A percentile compares a stretch with the other conserved stretches of the same genome.
These are phyloP conservation scores for Ilyonectria destructans DNA, from an alignment of 2,329 filamentous ascomycete genomes.

Conservation along the genomic window DNA sequence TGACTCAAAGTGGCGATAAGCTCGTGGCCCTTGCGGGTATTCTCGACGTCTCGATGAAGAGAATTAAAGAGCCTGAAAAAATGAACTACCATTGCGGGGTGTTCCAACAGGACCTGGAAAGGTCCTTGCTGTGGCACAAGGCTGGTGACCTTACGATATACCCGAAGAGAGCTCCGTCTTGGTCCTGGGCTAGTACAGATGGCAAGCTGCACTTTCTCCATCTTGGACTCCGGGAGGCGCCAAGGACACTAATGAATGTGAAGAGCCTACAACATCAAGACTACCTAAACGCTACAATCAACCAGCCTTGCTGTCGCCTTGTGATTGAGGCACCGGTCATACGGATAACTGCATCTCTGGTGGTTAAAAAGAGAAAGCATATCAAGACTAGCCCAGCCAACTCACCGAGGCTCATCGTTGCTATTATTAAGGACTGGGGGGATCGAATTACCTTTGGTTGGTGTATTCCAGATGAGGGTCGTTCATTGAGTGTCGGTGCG, in stretches of 20 bases:
- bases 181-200: slow-evolving; percentile 5
- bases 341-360: background rate
- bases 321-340: background rate
- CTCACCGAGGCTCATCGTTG: background rate
- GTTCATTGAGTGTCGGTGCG: background rate
- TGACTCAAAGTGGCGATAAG: background rate
- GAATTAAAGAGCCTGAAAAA: background rate
- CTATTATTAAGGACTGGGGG: background rate
- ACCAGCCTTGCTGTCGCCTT: background rate
- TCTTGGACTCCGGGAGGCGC: background rate
- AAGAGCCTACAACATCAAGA: background rate
- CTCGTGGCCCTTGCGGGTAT: background rate
- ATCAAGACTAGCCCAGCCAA: background rate
- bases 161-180: background rate
- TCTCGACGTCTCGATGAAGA: background rate
- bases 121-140: background rate
- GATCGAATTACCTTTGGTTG: background rate
- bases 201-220: background rate
- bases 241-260: background rate
- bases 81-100: background rate
- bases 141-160: background rate
- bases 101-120: background rate
- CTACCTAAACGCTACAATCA: background rate
- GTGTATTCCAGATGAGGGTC: background rate
- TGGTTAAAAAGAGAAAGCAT: background rate